Percentiles rank a stretch among this genome's conserved stretches.
Evolutionary conservation across 164 flowering plant species (phyloP).

Genomic region (Akebia trifoliata): DNA sequence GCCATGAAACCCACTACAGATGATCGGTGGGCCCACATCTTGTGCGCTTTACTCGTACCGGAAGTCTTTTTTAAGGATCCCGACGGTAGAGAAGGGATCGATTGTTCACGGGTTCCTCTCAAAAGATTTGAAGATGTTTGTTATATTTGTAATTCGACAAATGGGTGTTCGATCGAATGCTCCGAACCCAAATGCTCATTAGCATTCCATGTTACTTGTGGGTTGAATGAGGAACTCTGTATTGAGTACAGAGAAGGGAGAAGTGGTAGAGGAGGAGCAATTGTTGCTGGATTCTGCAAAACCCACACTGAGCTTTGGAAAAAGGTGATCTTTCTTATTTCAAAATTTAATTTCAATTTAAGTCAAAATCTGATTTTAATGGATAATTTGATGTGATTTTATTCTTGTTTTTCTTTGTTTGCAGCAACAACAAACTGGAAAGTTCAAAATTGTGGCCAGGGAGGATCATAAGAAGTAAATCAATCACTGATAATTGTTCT

Average conservation of each 20-base stretch:
- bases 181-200: constrained; percentile 72
- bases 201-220: constrained; percentile 82
- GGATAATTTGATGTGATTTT: not conserved
- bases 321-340: constrained; percentile 37
- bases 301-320: constrained; percentile 69
- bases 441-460: constrained; percentile 85
- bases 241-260: constrained; percentile 70
- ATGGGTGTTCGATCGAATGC: constrained; percentile 73
- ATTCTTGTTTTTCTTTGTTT: constrained; percentile 12
- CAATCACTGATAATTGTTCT: not conserved
- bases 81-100: constrained; percentile 62
- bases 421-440: constrained; percentile 90
- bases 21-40: constrained; percentile 74
- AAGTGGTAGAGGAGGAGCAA: constrained; percentile 31
- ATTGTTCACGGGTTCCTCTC: constrained; percentile 48
- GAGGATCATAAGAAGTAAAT: constrained; percentile 26
- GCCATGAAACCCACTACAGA: constrained; percentile 69
- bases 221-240: constrained; percentile 67
- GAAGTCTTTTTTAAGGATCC: constrained; percentile 77
- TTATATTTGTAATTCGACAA: constrained; percentile 44
- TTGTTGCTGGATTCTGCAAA: constrained; percentile 85
- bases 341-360: not conserved
- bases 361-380: not conserved
- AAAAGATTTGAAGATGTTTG: constrained; percentile 56
- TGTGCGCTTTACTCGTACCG: constrained; percentile 71